These are phyloP conservation scores for Alloascoidea africana DNA, from an alignment of 805 yeast genomes.

Conservation along the genomic window DNA sequence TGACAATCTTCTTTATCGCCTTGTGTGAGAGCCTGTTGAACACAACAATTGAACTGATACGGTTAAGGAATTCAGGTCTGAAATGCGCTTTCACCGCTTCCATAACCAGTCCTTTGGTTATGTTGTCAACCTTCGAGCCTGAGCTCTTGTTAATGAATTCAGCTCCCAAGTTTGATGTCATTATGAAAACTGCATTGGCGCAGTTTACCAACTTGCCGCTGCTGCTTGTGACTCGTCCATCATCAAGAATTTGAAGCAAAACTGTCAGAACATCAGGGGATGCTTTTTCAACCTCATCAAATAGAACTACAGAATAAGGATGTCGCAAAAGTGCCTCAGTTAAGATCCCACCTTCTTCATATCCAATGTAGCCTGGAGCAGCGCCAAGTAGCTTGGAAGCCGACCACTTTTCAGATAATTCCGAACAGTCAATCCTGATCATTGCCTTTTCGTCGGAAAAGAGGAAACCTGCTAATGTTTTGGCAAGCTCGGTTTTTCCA, in stretches of 20 bases:
- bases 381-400: conserved; percentile 93
- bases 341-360: conserved; percentile 92
- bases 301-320: conserved; percentile 91
- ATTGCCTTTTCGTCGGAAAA: conserved; percentile 94
- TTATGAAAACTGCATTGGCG: conserved; percentile 79
- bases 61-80: conserved; percentile 94
- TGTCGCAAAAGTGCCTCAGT: conserved; percentile 84
- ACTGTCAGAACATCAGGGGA: conserved; percentile 95
- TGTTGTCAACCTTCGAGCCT: conserved; percentile 45
- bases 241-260: conserved; percentile 83
- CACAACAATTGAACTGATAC: conserved; percentile 85
- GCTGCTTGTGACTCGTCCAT: conserved; percentile 90
- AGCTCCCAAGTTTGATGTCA: conserved; percentile 97
- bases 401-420: conserved; percentile 87
- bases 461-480: conserved; percentile 89
- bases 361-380: conserved; percentile 95
- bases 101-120: conserved; percentile 70
- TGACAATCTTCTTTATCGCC: conserved; percentile 86
- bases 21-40: conserved; percentile 86
- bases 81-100: conserved; percentile 73
- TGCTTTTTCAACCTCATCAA: conserved; percentile 97
- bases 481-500: conserved; percentile 96
- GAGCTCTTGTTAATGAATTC: conserved; percentile 64
- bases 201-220: conserved; percentile 91
- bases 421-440: conserved; percentile 96